Conservation (phyloP, 176 grass and related monocot genomes). For the barley (Hordeum vulgare) region MorexV3_pseudomolecules_assembly NC_058522.1:2424389-2424888, state of each 20-base stretch:
- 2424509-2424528: slow-evolving; percentile 42
- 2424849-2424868: too few species aligned
- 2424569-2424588: slow-evolving; percentile 44
- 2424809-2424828: too few species aligned
- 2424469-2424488: background rate
- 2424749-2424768: background rate
- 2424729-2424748: background rate
- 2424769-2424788: background rate
- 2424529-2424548: slow-evolving; percentile 74
- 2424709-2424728: background rate
- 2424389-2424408: background rate
- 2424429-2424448: too few species aligned
- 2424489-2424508: background rate
- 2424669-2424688: too few species aligned
- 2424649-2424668: too few species aligned
- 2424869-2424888: too few species aligned
- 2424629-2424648: background rate
- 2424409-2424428: too few species aligned
- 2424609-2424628: background rate
- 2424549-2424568: slow-evolving; percentile 46
- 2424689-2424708: background rate
- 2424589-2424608: slow-evolving; percentile 11
- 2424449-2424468: too few species aligned
- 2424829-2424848: too few species aligned
- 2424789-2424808: background rate